These are phyloP conservation scores for Ceratobasidium sp. DNA, from an alignment of 1,284 basidiomycete species.

Conservation along the genomic window DNA sequence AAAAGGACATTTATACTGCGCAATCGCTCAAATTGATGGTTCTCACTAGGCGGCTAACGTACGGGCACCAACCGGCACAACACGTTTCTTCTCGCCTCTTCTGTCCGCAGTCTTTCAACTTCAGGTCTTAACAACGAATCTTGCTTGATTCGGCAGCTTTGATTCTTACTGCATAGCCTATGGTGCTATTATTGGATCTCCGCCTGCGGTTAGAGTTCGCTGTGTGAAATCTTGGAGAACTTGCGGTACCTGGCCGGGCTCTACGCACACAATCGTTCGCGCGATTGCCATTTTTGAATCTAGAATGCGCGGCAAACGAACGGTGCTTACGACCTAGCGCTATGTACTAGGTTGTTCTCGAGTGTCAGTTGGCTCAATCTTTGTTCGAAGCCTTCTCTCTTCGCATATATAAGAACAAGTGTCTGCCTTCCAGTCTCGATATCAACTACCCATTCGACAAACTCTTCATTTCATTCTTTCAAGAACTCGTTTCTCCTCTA, in stretches of 20 bases:
- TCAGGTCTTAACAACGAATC: neutral
- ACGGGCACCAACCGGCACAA: neutral
- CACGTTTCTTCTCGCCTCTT: constrained; percentile 31
- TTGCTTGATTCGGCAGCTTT: neutral
- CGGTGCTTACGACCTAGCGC: neutral
- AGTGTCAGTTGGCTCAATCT: neutral
- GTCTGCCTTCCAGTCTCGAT: constrained; percentile 6
- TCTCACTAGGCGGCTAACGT: neutral
- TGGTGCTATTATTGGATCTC: constrained; percentile 2
- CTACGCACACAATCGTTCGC: neutral
- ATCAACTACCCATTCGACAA: constrained; percentile 13
- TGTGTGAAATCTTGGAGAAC: constrained; percentile 3
- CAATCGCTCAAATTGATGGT: neutral
- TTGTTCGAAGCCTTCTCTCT: neutral
- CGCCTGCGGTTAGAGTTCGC: neutral
- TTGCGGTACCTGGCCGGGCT: neutral
- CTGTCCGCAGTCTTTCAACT: constrained; percentile 22
- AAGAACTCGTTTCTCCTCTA: neutral
- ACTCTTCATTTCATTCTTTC: constrained; percentile 18
- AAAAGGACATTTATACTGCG: neutral
- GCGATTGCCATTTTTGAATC: neutral
- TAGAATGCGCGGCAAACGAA: neutral
- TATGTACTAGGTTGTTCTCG: neutral
- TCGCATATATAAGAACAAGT: constrained; percentile 20
- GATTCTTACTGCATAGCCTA: neutral